These are phyloP conservation scores for Globisporangium carolinianum DNA, from an alignment of 352 stramenopile species.

Conservation along the genomic window DNA sequence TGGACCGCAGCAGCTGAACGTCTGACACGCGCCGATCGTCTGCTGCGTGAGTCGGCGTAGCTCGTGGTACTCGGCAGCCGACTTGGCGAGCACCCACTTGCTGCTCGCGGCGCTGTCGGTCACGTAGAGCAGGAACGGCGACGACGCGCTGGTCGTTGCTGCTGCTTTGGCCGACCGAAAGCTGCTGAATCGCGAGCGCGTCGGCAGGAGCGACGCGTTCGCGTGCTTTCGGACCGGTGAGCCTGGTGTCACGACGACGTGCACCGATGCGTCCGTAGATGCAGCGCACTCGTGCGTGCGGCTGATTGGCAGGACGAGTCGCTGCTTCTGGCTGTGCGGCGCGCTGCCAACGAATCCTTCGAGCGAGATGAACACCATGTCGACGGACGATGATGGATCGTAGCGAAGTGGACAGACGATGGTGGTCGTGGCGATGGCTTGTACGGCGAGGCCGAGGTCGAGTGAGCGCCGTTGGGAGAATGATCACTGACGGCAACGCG, in stretches of 20 bases:
- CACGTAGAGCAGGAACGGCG: slow-evolving; percentile 66
- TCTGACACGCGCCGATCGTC: slow-evolving; percentile 26
- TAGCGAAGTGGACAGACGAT: too few species aligned
- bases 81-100: slow-evolving; percentile 69
- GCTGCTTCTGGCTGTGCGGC: slow-evolving; percentile 6
- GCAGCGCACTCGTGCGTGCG: slow-evolving; percentile 8
- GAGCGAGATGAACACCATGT: slow-evolving; percentile 74
- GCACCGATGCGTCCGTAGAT: slow-evolving; percentile 18
- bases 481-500: too few species aligned
- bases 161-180: background rate
- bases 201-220: slow-evolving; percentile 6
- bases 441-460: too few species aligned
- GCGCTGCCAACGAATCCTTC: slow-evolving; percentile 41
- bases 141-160: slow-evolving; percentile 3
- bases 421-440: too few species aligned
- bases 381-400: too few species aligned
- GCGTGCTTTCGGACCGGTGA: slow-evolving; percentile 36
- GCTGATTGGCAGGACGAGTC: slow-evolving; percentile 2
- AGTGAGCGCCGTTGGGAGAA: too few species aligned
- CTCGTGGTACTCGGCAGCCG: slow-evolving; percentile 30
- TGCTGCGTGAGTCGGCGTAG: slow-evolving; percentile 34
- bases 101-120: slow-evolving; percentile 55
- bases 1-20: slow-evolving; percentile 43
- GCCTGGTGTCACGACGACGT: slow-evolving; percentile 64
- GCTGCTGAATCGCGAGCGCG: slow-evolving; percentile 5